phyloP scores from a whole-genome alignment of 179 eudicot genomes.

The Silene vulgaris region DNA sequence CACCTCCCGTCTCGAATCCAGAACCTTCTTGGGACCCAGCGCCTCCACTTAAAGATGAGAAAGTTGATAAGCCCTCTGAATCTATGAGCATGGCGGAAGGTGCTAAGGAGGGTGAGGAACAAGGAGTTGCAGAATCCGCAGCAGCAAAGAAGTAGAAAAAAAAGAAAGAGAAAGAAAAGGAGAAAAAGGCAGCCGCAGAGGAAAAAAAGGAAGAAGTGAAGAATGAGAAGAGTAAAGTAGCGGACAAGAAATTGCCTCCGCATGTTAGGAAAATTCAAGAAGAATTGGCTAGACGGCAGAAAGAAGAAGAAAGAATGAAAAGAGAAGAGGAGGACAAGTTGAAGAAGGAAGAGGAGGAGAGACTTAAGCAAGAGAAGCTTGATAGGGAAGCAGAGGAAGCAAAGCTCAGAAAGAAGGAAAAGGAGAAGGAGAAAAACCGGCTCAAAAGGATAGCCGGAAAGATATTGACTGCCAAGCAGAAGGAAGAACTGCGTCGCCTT shows the following conservation, averaged over 20 bases:
- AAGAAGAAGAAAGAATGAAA: slow-evolving; percentile 62
- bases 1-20: slow-evolving; percentile 39
- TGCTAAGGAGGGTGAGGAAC: slow-evolving; percentile 50
- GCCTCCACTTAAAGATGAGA: too few relatives aligned
- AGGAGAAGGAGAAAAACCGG: slow-evolving; percentile 70
- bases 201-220: slow-evolving; percentile 18
- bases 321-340: slow-evolving; percentile 84
- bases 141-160: slow-evolving; percentile 92
- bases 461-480: slow-evolving; percentile 12
- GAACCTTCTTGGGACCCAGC: slow-evolving; percentile 8
- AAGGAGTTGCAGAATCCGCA: slow-evolving; percentile 58
- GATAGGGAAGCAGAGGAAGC: slow-evolving; percentile 76
- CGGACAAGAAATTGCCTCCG: slow-evolving; percentile 61
- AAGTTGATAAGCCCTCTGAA: too few relatives aligned
- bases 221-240: slow-evolving; percentile 47
- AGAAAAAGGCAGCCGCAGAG: too few relatives aligned
- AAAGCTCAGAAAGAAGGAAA: slow-evolving; percentile 62
- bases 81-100: slow-evolving; percentile 22
- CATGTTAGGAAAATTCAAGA: slow-evolving; percentile 90
- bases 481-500: slow-evolving; percentile 67
- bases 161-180: slow-evolving; percentile 45
- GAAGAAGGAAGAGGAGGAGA: slow-evolving; percentile 90
- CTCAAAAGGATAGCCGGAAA: slow-evolving; percentile 43
- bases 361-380: slow-evolving; percentile 58
- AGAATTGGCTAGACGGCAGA: slow-evolving; percentile 66